phyloP scores from a whole-genome alignment of 1,284 basidiomycete species.

The Cryptococcus sp. region DNA sequence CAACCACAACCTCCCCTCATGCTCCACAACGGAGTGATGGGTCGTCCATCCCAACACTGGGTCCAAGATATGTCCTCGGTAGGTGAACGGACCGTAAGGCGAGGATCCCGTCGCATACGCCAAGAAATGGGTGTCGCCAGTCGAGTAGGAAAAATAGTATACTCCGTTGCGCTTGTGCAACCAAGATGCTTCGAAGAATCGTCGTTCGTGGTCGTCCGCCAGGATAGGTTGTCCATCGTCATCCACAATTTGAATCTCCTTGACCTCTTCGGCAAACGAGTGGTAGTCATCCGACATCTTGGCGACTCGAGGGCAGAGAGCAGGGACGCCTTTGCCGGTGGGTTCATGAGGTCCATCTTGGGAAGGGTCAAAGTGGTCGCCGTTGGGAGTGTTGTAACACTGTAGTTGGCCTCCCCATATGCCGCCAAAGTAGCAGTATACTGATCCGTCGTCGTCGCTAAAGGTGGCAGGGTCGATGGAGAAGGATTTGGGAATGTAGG shows the following conservation, averaged over 20 bases:
- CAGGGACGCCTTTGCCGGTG: constrained; percentile 17
- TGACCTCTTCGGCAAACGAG: constrained; percentile 23
- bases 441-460: constrained; percentile 29
- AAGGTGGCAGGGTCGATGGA: constrained; percentile 37
- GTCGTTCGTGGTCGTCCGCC: constrained; percentile 33
- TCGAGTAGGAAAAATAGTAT: constrained; percentile 41
- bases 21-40: constrained; percentile 33
- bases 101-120: constrained; percentile 25
- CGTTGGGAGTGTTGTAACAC: constrained; percentile 20
- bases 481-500: constrained; percentile 28
- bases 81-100: constrained; percentile 35
- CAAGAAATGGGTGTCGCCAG: constrained; percentile 35
- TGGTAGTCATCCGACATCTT: constrained; percentile 26
- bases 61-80: constrained; percentile 29
- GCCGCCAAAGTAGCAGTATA: constrained; percentile 37
- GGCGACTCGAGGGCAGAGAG: constrained; percentile 28
- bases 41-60: constrained; percentile 38
- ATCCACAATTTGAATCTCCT: constrained; percentile 23
- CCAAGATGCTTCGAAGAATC: constrained; percentile 42
- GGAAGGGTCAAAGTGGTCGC: constrained; percentile 14
- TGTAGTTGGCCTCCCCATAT: constrained; percentile 41
- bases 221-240: constrained; percentile 19
- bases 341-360: constrained; percentile 27
- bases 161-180: constrained; percentile 31
- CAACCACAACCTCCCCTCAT: constrained; percentile 29